These are phyloP conservation scores for Allium fistulosum DNA, from an alignment of 106 monocot species.

Conservation along the genomic window DNA sequence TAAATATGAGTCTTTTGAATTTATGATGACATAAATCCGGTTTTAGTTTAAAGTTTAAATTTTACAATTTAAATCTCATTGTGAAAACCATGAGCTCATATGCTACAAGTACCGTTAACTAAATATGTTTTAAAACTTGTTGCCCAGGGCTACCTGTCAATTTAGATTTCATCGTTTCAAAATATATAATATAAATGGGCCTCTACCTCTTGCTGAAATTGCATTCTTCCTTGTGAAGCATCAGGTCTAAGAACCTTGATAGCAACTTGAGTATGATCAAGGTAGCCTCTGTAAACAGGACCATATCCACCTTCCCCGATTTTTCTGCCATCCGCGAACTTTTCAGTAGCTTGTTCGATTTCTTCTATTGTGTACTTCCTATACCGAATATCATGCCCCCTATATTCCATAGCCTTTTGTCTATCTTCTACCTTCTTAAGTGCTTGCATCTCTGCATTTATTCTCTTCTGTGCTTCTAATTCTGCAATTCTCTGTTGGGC, in stretches of 20 bases:
- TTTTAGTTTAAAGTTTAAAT: too few species aligned
- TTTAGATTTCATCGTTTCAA: too few species aligned
- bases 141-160: too few species aligned
- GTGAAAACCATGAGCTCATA: too few species aligned
- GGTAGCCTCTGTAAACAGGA: slow-evolving; percentile 26
- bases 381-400: slow-evolving; percentile 28
- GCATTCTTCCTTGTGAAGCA: slow-evolving; percentile 27
- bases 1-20: too few species aligned
- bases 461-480: slow-evolving; percentile 52
- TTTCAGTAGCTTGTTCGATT: slow-evolving; percentile 43
- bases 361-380: slow-evolving; percentile 61
- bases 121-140: too few species aligned
- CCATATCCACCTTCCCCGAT: slow-evolving; percentile 61
- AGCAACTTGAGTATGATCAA: slow-evolving; percentile 27
- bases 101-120: too few species aligned
- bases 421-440: slow-evolving; percentile 42
- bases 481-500: slow-evolving; percentile 49
- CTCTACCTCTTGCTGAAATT: slow-evolving; percentile 28
- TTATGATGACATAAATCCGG: too few species aligned
- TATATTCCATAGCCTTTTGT: slow-evolving; percentile 24
- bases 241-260: slow-evolving; percentile 27
- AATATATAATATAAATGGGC: too few species aligned
- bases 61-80: too few species aligned
- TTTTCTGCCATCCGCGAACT: slow-evolving; percentile 29
- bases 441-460: slow-evolving; percentile 46